A percentile compares a stretch with the other conserved stretches of the same genome.
Conservation (phyloP, 352 stramenopile genomes). For the Globisporangium yorkense region DNA sequence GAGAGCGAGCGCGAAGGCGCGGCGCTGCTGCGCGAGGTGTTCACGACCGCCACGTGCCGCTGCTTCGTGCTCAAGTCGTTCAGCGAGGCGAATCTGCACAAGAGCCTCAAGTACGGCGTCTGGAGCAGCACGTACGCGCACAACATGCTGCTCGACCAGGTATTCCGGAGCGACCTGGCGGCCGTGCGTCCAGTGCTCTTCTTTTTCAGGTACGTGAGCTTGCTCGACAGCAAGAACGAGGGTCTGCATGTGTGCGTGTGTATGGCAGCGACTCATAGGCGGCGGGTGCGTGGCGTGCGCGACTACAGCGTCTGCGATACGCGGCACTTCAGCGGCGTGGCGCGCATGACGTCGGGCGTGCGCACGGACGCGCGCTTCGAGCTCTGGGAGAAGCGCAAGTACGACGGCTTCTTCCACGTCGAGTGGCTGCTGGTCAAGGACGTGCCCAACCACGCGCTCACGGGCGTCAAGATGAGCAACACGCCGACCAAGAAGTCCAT, state of each 20-base stretch:
- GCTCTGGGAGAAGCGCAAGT: slow-evolving; percentile 82
- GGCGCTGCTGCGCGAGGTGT: slow-evolving; percentile 44
- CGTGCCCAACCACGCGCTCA: slow-evolving; percentile 77
- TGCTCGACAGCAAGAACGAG: too few relatives aligned
- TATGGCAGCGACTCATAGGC: not conserved
- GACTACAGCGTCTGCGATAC: slow-evolving; percentile 55
- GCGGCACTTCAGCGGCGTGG: slow-evolving; percentile 74
- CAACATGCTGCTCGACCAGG: slow-evolving; percentile 61
- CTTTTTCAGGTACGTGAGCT: slow-evolving; percentile 56
- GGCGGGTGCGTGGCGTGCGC: not conserved
- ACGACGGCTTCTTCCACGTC: slow-evolving; percentile 72
- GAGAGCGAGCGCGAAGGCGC: slow-evolving; percentile 19
- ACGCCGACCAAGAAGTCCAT: slow-evolving; percentile 78
- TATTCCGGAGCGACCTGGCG: slow-evolving; percentile 66
- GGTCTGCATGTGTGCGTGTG: not conserved
- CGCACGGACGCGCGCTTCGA: slow-evolving; percentile 42
- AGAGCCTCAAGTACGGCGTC: slow-evolving; percentile 79
- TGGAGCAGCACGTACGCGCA: slow-evolving; percentile 74
- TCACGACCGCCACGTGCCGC: slow-evolving; percentile 53
- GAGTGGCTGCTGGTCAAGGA: slow-evolving; percentile 84
- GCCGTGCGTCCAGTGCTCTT: slow-evolving; percentile 59
- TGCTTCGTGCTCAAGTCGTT: slow-evolving; percentile 86
- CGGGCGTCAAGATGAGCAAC: slow-evolving; percentile 72
- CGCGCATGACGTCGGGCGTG: slow-evolving; percentile 69
- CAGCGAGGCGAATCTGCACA: slow-evolving; percentile 82